Evolutionary conservation across 805 yeast species (phyloP), one percentile per base, ranked within the genome.

Genomic region (Kregervanrija fluxuum): DNA sequence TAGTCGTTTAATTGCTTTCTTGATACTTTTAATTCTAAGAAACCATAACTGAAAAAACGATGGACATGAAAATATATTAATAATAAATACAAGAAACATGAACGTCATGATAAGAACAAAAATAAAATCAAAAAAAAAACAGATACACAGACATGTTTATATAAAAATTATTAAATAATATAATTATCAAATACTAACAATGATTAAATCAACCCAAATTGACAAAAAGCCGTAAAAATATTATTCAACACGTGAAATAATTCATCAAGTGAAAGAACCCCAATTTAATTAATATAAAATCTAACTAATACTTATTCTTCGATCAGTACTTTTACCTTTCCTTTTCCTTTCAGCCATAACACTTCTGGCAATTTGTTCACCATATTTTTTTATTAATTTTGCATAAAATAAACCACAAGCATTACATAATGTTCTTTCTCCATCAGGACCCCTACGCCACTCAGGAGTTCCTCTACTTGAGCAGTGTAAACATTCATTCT

Each of bases 361-460:
- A 51, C 64, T 66, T 33, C 73, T 73, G 16, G 83, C 80, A 37
- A 67, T 66, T 5, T 62, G 70, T 38, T 70, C 73, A 11, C 87
- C 87, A 48, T 70, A 71, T 47, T 71, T 70, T 55, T 80, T 82
- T 42, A 75, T 68, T 30, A 83, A 64, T 56, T 85, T 85, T 37
- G 85, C 82, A 59, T 79, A 85, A 57, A 73, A 82, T 35, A 85
- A 64, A 0, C 95, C 95, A 60, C 95, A 85, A 1, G 93, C 93
- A 59, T 85, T 86, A 64, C 95, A 85, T 41, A 85, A 63, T 1
- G 89, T 82, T 35, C 88, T 67, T 11, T 79, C 77, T 2, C 93
- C 95, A 43, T 75, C 74, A 1, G 95, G 93, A 0, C 93, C 93
- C 38, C 82, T 72, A 44, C 95, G 66, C 95, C 95, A 85, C 60